A percentile compares a stretch with the other conserved stretches of the same genome.
Conservation (phyloP, 192 early-diverging fungal species). For the Backusella westeae region DNA sequence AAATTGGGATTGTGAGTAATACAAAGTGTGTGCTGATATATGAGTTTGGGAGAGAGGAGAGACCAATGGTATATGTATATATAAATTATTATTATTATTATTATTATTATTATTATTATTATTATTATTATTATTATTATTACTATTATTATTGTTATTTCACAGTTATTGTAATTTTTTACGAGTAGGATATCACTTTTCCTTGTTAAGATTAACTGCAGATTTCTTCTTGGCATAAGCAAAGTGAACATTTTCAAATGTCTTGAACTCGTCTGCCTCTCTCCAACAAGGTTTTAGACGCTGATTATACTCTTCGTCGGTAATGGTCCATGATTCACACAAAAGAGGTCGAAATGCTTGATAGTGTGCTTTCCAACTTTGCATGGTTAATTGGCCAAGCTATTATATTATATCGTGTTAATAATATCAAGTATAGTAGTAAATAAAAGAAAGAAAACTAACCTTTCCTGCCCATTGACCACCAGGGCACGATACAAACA, state of each 20-base stretch:
- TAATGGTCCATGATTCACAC: slow-evolving; percentile 22
- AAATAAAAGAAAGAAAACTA: background rate
- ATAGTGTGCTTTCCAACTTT: slow-evolving; percentile 32
- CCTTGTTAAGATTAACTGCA: background rate
- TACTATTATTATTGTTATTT: background rate
- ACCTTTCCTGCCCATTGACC: slow-evolving; percentile 41
- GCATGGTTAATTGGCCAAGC: slow-evolving; percentile 37
- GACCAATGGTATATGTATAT: background rate
- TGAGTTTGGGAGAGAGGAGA: background rate
- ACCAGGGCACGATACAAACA: slow-evolving; percentile 38
- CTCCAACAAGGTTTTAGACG: slow-evolving; percentile 24
- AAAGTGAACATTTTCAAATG: slow-evolving; percentile 43
- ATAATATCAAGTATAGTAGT: background rate
- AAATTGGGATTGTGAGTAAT: background rate
- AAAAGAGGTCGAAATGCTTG: slow-evolving; percentile 28
- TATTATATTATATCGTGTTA: background rate
- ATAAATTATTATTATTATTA: background rate
- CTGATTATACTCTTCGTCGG: slow-evolving; percentile 27
- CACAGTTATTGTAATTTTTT: background rate
- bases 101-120: background rate
- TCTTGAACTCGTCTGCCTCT: slow-evolving; percentile 36
- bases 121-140: background rate
- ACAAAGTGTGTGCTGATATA: background rate
- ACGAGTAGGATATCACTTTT: background rate
- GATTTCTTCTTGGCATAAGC: slow-evolving; percentile 37